Evolutionary conservation across 305 asterid species (phyloP), one percentile per base, ranked within the genome.

Genomic region (Fraxinus ornus): DNA sequence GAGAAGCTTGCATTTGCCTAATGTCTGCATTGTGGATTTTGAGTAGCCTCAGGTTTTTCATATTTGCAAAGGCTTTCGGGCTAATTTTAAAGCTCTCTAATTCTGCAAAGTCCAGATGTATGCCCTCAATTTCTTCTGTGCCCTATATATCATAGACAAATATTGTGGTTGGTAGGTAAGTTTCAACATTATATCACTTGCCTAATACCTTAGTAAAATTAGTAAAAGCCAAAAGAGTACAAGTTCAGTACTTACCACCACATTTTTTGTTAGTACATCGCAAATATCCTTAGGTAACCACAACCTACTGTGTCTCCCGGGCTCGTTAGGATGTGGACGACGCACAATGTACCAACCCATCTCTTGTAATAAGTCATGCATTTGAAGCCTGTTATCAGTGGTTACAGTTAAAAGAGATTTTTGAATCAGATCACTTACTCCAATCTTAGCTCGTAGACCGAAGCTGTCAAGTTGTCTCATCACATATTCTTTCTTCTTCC

Each of bases 311-410:
- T 74, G 33, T 52, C 13, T 2, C 37, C n/a, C n/a, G 5, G 72
- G 60, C 74, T 49, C 3, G 26, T 52, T 44, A 0, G 28, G 60
- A 72, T 70, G 73, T 52, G 36, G 73, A 32, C 26, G 79, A 36
- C 79, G 79, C 75, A 80, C 75, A 28, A 80, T 74, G 75, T 82
- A 35, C 78, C 82, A 64, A 39, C 77, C 78, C 6, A 75, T 82
- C 26, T 82, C 85, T 66, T 77, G 85, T 17, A 82, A 37, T 26
- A 82, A 70, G 33, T 77, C 57, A 30, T 82, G 85, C 85, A 82
- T 82, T 36, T 66, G 78, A 22, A 82, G 35, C 33, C 47, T 77
- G 33, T 77, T 79, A 68, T 82, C 78, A 26, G 73, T 44, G 7
- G 81, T 36, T 77, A 77, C 28, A 80, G 32, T 80, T 49, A 73